phyloP scores from a whole-genome alignment of 805 yeast species.

The Grigorovia jiainica region DNA sequence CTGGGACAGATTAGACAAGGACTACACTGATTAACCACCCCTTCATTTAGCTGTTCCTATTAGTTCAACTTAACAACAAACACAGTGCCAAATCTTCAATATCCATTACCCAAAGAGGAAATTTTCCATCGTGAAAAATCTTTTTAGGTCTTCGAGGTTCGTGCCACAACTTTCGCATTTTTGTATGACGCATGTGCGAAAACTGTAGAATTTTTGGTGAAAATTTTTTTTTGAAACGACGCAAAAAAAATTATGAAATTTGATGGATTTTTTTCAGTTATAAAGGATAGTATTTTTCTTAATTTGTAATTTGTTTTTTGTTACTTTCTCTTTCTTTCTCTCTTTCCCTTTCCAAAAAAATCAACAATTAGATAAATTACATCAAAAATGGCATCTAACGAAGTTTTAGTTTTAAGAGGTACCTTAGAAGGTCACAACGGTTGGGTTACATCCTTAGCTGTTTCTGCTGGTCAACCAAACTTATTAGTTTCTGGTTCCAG shows the following conservation, averaged over 20 bases:
- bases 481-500: conserved; percentile 96
- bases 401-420: conserved; percentile 99
- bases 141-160: neutral
- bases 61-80: too few species aligned
- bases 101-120: too few species aligned
- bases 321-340: conserved; percentile 1
- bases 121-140: neutral
- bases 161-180: conserved; percentile 15
- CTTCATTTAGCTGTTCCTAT: neutral
- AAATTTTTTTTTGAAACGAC: conserved; percentile 9
- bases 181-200: conserved; percentile 12
- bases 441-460: conserved; percentile 98
- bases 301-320: neutral
- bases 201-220: conserved; percentile 18
- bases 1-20: conserved; percentile 47
- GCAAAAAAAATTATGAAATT: conserved; percentile 7
- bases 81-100: too few species aligned
- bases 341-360: neutral
- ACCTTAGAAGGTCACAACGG: conserved; percentile 95
- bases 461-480: conserved; percentile 97
- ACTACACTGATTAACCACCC: neutral
- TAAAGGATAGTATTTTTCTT: neutral
- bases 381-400: conserved; percentile 56
- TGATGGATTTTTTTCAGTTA: conserved; percentile 1
- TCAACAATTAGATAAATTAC: conserved; percentile 8